Evolutionary conservation across 805 yeast genomes (phyloP), one percentile per base, ranked within the genome.

Genomic region (Sungouiella thailandica): DNA sequence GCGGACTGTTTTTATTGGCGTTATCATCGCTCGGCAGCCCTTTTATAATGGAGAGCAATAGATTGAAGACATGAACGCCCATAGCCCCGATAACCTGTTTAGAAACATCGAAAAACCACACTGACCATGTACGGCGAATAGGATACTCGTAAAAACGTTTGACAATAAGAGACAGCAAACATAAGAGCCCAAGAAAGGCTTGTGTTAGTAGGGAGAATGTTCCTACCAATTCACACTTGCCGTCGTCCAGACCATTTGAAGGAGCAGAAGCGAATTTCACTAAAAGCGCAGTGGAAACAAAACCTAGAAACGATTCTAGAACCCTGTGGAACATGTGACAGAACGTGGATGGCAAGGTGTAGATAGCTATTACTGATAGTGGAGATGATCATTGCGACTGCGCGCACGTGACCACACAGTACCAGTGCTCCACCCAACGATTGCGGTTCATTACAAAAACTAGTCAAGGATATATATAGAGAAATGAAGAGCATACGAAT

Each of bases 31-130:
- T 25, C 8, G 47, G 45, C 32, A 39, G 43, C 3, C 66, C 67
- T 37, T 76, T 72, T 15, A 86, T 37, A 5, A 87, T 72, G 24
- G 96, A 82, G 28, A 86, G 62, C 10, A 76, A 56, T 7, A 90
- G 69, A 49, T 90, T 90, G 51, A 89, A 62, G 7, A 83, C 65
- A 54, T 90, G 98, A 2, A 90, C 74, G 1, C 89, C 86, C 17
- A 84, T 57, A 0, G 97, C 87, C 0, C 97, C 98, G 15, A 86
- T 61, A 1, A 90, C 70, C 55, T 90, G 98, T 52, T 93, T 90
- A 12, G 85, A 74, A 1, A 90, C 95, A 54, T 90, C 98, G 51
- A 76, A 89, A 12, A 73, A 51, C 97, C 97, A 90, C 9, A 89
- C 80, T 46, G 74, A 72, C 85, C 95, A 78, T 3, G 94, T 89